Conservation (phyloP, 1,284 basidiomycete genomes). For the Quambalaria eucalypti region DNA sequence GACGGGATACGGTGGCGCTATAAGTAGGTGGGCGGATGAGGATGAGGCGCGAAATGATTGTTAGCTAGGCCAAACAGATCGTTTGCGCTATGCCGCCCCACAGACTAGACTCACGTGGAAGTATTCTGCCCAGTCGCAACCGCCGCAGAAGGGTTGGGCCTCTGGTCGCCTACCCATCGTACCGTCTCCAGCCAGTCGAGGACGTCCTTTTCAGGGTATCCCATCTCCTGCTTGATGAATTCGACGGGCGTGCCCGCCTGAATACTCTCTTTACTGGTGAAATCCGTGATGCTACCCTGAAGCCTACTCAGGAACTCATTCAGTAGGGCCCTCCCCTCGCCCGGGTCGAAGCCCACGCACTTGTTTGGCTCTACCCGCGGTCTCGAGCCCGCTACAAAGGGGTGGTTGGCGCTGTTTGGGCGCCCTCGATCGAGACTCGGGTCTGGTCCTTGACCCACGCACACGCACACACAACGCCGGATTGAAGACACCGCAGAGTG, state of each 20-base stretch:
- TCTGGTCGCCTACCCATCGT: constrained; percentile 32
- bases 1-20: constrained; percentile 18
- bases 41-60: too few relatives aligned
- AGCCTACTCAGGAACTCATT: constrained; percentile 22
- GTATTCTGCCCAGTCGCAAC: neutral
- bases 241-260: constrained; percentile 6
- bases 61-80: too few relatives aligned
- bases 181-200: constrained; percentile 51
- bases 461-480: too few relatives aligned
- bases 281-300: constrained; percentile 18
- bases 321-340: constrained; percentile 7
- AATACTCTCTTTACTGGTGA: constrained; percentile 23
- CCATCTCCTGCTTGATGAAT: constrained; percentile 21
- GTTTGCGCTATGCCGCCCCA: too few relatives aligned
- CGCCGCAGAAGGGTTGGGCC: constrained; percentile 8
- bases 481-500: too few relatives aligned
- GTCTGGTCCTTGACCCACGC: too few relatives aligned
- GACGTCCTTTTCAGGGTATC: constrained; percentile 65
- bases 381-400: too few relatives aligned
- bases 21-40: too few relatives aligned
- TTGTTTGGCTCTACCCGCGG: too few relatives aligned
- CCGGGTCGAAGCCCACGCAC: too few relatives aligned
- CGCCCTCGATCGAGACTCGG: too few relatives aligned
- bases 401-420: too few relatives aligned
- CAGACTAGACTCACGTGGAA: neutral